Conservation (phyloP, 495 filamentous ascomycete genomes). For the Neohortaea acidophila region DNA sequence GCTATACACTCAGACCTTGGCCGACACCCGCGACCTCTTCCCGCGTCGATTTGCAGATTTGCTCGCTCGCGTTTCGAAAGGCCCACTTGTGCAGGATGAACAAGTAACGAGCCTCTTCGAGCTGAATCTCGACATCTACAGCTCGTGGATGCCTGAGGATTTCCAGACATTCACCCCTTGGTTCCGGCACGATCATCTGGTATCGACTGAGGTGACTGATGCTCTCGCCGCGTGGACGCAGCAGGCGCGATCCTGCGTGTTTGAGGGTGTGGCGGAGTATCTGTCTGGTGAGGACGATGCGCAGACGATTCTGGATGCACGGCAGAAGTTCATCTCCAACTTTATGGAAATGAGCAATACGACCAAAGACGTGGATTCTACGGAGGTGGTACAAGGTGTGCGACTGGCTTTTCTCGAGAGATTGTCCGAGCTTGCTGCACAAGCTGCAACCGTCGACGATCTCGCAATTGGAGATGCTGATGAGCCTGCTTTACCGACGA, state of each 20-base stretch:
- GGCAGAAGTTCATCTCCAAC: constrained; percentile 3
- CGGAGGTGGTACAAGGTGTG: not conserved
- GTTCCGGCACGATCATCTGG: constrained; percentile 70
- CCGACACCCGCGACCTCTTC: constrained; percentile 57
- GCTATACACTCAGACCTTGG: constrained; percentile 62
- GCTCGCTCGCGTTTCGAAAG: constrained; percentile 50
- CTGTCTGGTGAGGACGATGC: not conserved
- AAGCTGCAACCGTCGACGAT: not conserved
- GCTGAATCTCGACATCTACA: constrained; percentile 66
- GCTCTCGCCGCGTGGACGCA: constrained; percentile 60
- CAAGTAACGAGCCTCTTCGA: constrained; percentile 50
- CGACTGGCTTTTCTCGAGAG: constrained; percentile 16
- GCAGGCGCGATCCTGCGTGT: constrained; percentile 30
- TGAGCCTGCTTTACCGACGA: constrained; percentile 13
- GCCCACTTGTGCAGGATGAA: constrained; percentile 52
- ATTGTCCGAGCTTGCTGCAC: constrained; percentile 2
- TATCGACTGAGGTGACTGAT: constrained; percentile 45
- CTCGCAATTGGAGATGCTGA: not conserved
- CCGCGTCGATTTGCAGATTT: constrained; percentile 58
- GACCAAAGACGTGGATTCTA: constrained; percentile 24
- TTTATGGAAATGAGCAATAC: constrained; percentile 4
- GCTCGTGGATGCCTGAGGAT: constrained; percentile 68
- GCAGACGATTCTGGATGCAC: not conserved
- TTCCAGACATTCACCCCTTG: constrained; percentile 80
- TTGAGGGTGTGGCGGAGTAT: constrained; percentile 3